Evolutionary conservation across 2,329 filamentous ascomycete genomes (phyloP), one percentile per base, ranked within the genome.

Genomic region (Alternaria dauci): DNA sequence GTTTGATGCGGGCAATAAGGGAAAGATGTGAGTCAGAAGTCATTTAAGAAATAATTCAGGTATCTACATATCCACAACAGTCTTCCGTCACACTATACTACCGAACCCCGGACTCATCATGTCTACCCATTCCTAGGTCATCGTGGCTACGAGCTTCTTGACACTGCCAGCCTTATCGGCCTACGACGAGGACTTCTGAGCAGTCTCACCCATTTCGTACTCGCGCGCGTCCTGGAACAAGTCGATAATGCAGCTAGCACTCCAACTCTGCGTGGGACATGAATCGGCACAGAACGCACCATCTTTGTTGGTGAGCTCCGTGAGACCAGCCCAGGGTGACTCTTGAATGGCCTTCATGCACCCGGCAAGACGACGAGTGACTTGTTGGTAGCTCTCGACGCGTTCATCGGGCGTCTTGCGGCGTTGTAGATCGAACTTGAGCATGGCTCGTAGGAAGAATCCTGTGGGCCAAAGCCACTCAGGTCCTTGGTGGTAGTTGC

Each of bases 401-500:
- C 89, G 87, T 64, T 91, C 92, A 71, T 92, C 86, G 5, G 81
- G 76, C 1, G 84, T 87, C 63, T 85, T 85, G 50, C 92, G 86
- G 30, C 93, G 85, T 82, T 86, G 85, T 51, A 98, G 82, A 76
- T 97, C 93, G 73, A 98, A 98, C 78, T 93, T 91, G 65, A 99
- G 85, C 66, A 99, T 82, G 1, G 95, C 95, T 50, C 96, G 89
- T 23, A 97, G 84, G 84, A 97, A 99, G 83, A 93, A 99, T 5
- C 95, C 95, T 1, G 93, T 94, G 0, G 94, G 96, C 95, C 95
- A 99, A 25, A 97, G 82, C 95, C 95, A 99, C 78, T 99, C 95
- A 0, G 95, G 96, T 5, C 95, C 95, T 78, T 98, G 94, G 79
- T 99, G 95, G 81, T 99, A 99, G 80, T 98, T 99, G 58, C 95